These are phyloP conservation scores for Polychaeton citri DNA, from an alignment of 2,329 filamentous ascomycete genomes.

Conservation along the genomic window DNA sequence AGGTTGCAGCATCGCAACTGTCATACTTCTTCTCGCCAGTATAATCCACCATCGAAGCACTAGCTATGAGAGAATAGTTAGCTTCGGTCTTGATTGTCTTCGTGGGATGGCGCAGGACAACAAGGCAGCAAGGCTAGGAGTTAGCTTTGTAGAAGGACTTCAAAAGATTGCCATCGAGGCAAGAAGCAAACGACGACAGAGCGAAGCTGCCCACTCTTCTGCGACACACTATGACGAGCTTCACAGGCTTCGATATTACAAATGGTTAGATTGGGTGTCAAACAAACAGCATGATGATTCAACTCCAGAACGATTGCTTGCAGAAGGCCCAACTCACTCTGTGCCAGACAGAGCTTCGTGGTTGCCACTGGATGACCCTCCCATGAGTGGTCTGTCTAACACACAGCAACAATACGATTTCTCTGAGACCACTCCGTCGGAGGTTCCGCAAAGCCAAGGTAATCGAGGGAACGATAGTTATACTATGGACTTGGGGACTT, in stretches of 20 bases:
- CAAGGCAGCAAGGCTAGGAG: not conserved
- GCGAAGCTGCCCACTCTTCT: not conserved
- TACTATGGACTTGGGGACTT: not conserved
- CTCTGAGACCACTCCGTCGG: too few relatives aligned
- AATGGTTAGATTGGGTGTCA: not conserved
- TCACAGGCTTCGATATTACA: not conserved
- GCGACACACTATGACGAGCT: not conserved
- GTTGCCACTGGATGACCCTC: too few relatives aligned
- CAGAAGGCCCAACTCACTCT: too few relatives aligned
- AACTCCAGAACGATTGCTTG: too few relatives aligned
- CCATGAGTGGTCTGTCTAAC: too few relatives aligned
- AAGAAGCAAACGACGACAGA: not conserved
- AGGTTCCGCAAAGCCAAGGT: too few relatives aligned
- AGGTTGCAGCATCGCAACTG: conserved; percentile 4
- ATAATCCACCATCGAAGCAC: conserved; percentile 1
- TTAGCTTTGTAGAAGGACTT: conserved; percentile 2
- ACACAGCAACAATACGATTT: too few relatives aligned
- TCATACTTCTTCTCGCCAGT: conserved; percentile 2
- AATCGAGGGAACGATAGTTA: too few relatives aligned
- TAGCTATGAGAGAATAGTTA: conserved; percentile 1
- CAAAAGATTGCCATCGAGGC: conserved; percentile 1
- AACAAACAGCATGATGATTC: too few relatives aligned
- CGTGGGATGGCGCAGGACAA: conserved; percentile 1
- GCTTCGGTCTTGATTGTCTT: conserved; percentile 2
- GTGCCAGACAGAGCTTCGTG: too few relatives aligned